Evolutionary conservation across 75 land plant genomes (phyloP), one percentile per base, ranked within the genome.

Genomic region (Adiantum capillusveneris): DNA sequence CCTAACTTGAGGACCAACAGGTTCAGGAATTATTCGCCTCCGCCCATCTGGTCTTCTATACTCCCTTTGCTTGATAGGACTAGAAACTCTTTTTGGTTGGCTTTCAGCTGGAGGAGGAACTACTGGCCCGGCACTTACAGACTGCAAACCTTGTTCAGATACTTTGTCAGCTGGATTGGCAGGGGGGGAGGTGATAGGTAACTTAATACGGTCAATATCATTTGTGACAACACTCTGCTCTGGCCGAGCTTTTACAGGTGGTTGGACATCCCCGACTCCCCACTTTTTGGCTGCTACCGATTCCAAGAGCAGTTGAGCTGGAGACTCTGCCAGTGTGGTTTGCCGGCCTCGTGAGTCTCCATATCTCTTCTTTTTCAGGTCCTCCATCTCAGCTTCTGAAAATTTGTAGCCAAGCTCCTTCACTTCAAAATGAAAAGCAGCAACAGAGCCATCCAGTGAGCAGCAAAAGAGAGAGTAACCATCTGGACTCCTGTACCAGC

Each of bases 391-490:
- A 30, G 64, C 49, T 61, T 94, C 96, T 46, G 75, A 74, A 57
- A 94, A 50, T 58, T 72, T 79, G 19, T 83, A 58, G 7, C 98
- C 98, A 57, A 94, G 53, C 60, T 94, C 98, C 72, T 81, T 89
- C 25, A 65, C 81, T 51, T 94, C 98, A 79, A 94, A 94, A 68
- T 81, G 79, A 60, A 94, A 94, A 6, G 78, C 76, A 14, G 96
- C 96, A 30, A 89, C 80, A 36, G 91, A 70, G 29, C 98, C 98
- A 77, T 94, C 98, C 62, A 94, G 77, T 29, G 98, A 94, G 61
- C 98, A 94, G 50, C 96, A 93, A 62, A 94, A 89, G 2, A 94
- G 83, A 20, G 91, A 75, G 74, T 94, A 94, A 0, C 98, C 98
- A 75, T 94, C 98, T 66, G 98, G 90, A 69, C 98, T 93, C 98